Base-by-base conservation (phyloP, 2,329 filamentous ascomycete species). In the Teratosphaeria gauchensis region DNA sequence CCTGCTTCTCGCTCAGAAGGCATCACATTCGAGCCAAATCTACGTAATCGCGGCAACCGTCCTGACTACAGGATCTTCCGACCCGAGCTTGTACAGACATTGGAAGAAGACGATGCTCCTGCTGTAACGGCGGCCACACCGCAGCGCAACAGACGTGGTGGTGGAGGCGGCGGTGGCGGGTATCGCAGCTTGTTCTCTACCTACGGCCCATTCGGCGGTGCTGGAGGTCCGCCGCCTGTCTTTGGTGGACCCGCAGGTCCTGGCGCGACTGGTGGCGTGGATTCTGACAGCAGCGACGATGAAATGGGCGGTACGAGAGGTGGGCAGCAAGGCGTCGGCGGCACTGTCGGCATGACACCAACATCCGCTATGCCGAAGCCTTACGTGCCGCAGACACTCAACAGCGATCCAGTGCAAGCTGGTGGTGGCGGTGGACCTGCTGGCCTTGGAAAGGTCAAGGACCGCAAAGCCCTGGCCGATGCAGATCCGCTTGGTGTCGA, bases 231-330 rank as follows among this genome's bases (percentile, higher is more conserved):
- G 51, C 82, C 85, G 33, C 84, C 90, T 16, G 79, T 94, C 12
- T 82, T 92, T 58, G 85, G 80, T 61, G 90, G 89, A 1, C 86
- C 88, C 4, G 89, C 86, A 78, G 88, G 86, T 58, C 84, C 84
- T 51, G 87, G 83, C 12, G 88, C 88, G 24, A 84, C 84, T 61
- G 91, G 87, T 31, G 89, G 88, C 56, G 88, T 86, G 8, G 94
- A 97, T 68, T 96, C 92, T 5, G 94, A 99, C 71, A 96, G 91
- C 73, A 99, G 94, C 71, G 94, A 99, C 67, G 94, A 99, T 65
- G 94, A 99, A 69, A 84, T 84, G 24, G 58, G 56, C 8, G 63
- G 74, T 80, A 55, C 82, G 63, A 84, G 86, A 63, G 61, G 59
- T 83, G 87, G 60, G 83, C 80, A 67, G 69, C 73, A 55, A 80